Evolutionary conservation across 305 asterid species (phyloP).

Genomic region (Fraxinus greggii): DNA sequence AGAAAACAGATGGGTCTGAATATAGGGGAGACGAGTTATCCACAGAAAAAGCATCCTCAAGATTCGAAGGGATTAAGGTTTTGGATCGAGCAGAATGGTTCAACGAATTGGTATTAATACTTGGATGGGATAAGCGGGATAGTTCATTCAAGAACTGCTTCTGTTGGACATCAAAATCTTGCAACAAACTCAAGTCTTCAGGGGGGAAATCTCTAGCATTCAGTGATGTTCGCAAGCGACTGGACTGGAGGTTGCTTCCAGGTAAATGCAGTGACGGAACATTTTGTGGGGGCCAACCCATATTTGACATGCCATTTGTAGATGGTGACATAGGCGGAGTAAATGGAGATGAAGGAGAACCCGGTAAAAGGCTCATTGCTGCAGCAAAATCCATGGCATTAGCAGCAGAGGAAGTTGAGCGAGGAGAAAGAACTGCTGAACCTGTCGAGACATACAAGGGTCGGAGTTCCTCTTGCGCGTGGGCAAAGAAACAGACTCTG

Average conservation of each 20-base stretch:
- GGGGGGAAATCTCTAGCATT: slow-evolving; percentile 63
- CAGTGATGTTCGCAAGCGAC: slow-evolving; percentile 75
- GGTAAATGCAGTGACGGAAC: slow-evolving; percentile 75
- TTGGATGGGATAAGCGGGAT: slow-evolving; percentile 39
- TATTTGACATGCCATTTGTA: slow-evolving; percentile 46
- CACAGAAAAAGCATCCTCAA: slow-evolving; percentile 65
- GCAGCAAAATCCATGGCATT: slow-evolving; percentile 60
- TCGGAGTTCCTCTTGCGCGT: slow-evolving; percentile 66
- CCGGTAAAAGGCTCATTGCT: slow-evolving; percentile 62
- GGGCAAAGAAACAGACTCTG: slow-evolving; percentile 87
- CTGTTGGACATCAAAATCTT: slow-evolving; percentile 51
- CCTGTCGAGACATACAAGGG: slow-evolving; percentile 77
- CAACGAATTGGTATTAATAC: slow-evolving; percentile 33
- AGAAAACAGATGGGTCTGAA: slow-evolving; percentile 57
- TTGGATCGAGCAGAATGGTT: slow-evolving; percentile 55
- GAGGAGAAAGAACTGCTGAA: slow-evolving; percentile 75
- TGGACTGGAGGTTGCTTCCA: slow-evolving; percentile 64
- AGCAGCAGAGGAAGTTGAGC: slow-evolving; percentile 39
- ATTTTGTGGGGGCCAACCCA: slow-evolving; percentile 65
- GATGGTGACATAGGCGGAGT: slow-evolving; percentile 80
- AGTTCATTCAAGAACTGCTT: slow-evolving; percentile 54
- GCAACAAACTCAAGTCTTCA: slow-evolving; percentile 39
- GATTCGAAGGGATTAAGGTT: slow-evolving; percentile 58
- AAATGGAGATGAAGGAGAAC: slow-evolving; percentile 61
- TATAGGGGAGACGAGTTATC: slow-evolving; percentile 74